Conservation (phyloP, 208 protist species). For the Blastocrithidia nonstop region DNA sequence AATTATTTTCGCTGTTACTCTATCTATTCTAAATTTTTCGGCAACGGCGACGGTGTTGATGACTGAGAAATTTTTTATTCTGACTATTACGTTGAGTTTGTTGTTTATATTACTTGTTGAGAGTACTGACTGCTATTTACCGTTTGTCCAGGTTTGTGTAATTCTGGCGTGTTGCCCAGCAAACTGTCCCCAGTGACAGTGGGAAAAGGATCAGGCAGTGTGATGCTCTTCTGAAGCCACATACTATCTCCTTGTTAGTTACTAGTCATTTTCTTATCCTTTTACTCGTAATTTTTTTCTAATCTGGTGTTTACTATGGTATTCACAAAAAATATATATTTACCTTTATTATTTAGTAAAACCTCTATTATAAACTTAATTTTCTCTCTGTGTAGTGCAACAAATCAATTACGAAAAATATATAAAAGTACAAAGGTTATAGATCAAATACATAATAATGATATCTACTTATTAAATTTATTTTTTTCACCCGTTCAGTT, state of each 20-base stretch:
- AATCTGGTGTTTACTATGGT: background rate
- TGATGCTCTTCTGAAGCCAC: conserved; percentile 79
- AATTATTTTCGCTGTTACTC: too few relatives aligned
- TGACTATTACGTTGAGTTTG: too few relatives aligned
- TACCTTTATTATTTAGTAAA: background rate
- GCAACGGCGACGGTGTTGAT: too few relatives aligned
- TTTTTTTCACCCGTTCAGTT: too few relatives aligned
- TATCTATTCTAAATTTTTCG: too few relatives aligned
- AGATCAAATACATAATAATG: too few relatives aligned
- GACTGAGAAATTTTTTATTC: too few relatives aligned
- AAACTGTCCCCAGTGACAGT: conserved; percentile 7
- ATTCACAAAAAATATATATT: background rate
- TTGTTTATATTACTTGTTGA: conserved; percentile 6
- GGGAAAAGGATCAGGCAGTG: conserved; percentile 48
- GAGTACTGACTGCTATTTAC: background rate
- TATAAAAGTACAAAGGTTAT: too few relatives aligned
- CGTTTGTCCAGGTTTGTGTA: background rate
- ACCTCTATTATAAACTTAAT: background rate
- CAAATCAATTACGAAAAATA: too few relatives aligned
- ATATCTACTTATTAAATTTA: too few relatives aligned
- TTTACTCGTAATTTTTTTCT: background rate
- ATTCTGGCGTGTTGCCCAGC: background rate
- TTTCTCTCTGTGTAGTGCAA: background rate
- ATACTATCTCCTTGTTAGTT: conserved; percentile 30
- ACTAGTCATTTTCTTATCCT: background rate